Evolutionary conservation across 2,329 filamentous ascomycete genomes (phyloP).

Genomic region (Neopestalotiopsis rosae): DNA sequence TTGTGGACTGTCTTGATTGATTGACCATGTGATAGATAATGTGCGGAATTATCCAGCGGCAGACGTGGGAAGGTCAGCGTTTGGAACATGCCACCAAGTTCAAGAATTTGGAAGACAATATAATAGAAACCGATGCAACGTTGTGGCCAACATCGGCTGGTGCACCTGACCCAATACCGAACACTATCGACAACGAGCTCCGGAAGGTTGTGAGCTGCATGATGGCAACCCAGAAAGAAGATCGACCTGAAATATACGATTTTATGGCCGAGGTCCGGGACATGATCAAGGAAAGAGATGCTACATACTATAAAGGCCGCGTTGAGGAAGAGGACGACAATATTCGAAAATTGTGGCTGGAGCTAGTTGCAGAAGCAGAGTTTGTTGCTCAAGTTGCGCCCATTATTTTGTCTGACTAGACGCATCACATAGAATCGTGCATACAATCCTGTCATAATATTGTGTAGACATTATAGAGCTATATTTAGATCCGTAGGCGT

Average conservation of each 20-base stretch:
- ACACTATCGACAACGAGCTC: not conserved
- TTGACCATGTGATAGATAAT: constrained; percentile 1
- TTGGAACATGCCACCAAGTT: too few species aligned
- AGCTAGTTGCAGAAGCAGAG: not conserved
- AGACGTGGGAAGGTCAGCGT: not conserved
- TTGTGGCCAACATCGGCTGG: not conserved
- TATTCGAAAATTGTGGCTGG: not conserved
- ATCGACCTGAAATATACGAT: not conserved
- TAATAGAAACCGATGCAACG: not conserved
- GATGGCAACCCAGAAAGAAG: not conserved
- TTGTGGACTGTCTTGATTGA: too few species aligned
- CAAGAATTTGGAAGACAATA: not conserved
- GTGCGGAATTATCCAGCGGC: not conserved
- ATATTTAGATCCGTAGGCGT: not conserved
- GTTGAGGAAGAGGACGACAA: not conserved
- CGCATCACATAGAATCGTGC: accelerated
- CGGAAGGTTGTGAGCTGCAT: not conserved
- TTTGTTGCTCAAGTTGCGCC: not conserved
- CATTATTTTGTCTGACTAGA: not conserved
- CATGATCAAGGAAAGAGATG: not conserved
- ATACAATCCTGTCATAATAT: not conserved
- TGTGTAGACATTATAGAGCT: not conserved
- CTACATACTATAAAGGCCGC: not conserved
- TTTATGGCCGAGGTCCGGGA: not conserved
- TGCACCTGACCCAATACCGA: not conserved